phyloP scores from a whole-genome alignment of 352 stramenopile genomes.

The Phytophthora foliorum region DNA sequence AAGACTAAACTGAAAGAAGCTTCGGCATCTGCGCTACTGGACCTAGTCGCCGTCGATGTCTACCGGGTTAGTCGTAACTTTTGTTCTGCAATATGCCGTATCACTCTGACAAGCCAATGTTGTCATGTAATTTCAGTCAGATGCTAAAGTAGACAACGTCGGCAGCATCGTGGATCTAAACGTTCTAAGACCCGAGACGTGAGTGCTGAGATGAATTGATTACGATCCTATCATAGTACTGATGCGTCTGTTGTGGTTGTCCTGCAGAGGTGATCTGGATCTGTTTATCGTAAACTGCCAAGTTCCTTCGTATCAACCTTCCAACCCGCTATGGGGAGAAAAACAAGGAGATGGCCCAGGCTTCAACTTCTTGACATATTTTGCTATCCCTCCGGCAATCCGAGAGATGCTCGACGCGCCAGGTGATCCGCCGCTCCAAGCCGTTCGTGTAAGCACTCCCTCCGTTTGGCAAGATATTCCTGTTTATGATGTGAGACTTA shows the following conservation, averaged over 20 bases:
- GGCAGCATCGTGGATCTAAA: constrained; percentile 74
- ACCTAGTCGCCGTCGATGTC: constrained; percentile 79
- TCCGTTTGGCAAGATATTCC: background rate
- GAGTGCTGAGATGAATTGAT: constrained; percentile 5
- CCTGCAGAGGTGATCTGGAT: constrained; percentile 49
- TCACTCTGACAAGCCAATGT: background rate
- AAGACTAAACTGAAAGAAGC: constrained; percentile 79
- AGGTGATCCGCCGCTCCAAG: constrained; percentile 50
- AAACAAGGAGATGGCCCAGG: constrained; percentile 76
- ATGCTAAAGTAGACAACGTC: constrained; percentile 79
- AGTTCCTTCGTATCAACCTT: constrained; percentile 84
- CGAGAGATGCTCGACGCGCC: constrained; percentile 60
- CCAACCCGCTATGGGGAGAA: constrained; percentile 87
- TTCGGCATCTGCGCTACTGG: constrained; percentile 61
- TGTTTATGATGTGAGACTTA: background rate
- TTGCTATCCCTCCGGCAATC: constrained; percentile 66
- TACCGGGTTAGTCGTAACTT: constrained; percentile 52
- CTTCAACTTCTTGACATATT: constrained; percentile 89
- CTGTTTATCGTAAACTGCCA: constrained; percentile 89
- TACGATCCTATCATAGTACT: background rate
- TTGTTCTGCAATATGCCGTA: background rate
- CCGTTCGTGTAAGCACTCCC: constrained; percentile 49
- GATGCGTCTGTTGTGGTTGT: background rate
- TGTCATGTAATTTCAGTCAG: constrained; percentile 48
- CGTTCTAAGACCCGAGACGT: constrained; percentile 46